Conservation (phyloP, 1,139 yeast species). For the Kodamaea sp. region DNA sequence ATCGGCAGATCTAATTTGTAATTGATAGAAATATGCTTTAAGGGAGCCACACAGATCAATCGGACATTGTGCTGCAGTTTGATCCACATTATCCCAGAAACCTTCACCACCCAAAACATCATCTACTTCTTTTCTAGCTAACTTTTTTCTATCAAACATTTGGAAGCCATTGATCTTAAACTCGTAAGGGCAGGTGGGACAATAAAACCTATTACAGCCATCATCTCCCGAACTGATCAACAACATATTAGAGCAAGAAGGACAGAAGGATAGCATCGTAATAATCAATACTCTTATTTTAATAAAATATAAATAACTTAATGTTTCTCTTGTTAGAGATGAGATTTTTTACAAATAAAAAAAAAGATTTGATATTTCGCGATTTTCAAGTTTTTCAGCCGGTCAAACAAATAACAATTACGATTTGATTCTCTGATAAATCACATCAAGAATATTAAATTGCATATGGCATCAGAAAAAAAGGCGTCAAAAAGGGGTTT, state of each 20-base stretch:
- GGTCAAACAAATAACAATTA: not conserved
- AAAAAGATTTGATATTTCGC: conserved; percentile 1
- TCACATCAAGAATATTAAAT: too few species aligned
- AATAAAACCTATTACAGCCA: conserved; percentile 57
- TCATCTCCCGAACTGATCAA: conserved; percentile 45
- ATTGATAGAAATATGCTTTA: conserved; percentile 93
- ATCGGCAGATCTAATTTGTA: conserved; percentile 91
- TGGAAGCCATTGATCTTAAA: conserved; percentile 81
- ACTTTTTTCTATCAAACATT: conserved; percentile 76
- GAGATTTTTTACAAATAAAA: conserved; percentile 3
- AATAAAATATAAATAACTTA: not conserved
- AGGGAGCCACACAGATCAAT: conserved; percentile 79
- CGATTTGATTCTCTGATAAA: too few species aligned
- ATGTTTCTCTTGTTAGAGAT: conserved; percentile 1
- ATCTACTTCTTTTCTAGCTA: conserved; percentile 87
- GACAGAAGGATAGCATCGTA: conserved; percentile 86
- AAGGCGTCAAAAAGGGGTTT: not conserved
- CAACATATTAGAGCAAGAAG: conserved; percentile 88
- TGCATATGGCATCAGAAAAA: not conserved
- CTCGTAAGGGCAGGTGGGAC: conserved; percentile 93
- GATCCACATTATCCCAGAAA: conserved; percentile 98
- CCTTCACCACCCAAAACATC: conserved; percentile 97
- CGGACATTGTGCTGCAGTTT: conserved; percentile 86
- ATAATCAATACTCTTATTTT: not conserved
- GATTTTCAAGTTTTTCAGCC: not conserved